Evolutionary conservation across 225 moss, liverwort and hornwort genomes (phyloP).

Genomic region (Rhytidiadelphus loreus): DNA sequence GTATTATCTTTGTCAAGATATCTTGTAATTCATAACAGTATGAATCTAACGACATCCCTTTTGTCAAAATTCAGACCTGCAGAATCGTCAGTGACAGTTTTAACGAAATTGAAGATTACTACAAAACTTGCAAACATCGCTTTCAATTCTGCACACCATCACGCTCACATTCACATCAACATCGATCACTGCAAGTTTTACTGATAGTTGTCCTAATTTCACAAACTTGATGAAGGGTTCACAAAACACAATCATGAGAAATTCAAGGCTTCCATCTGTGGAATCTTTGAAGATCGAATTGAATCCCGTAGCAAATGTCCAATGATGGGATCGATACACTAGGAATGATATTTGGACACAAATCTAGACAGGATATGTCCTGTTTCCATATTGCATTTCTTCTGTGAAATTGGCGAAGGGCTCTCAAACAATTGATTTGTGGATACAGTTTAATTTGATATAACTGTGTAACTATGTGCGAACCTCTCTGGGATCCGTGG

Average conservation of each 20-base stretch:
- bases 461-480: no score
- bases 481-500: no score
- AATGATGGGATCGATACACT: not conserved
- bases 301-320: not conserved
- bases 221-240: not conserved
- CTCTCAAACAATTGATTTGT: no score
- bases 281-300: not conserved
- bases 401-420: no score
- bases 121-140: not conserved
- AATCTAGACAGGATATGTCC: no score
- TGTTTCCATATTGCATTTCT: no score
- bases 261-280: not conserved
- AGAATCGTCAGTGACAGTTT: no score
- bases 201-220: not conserved
- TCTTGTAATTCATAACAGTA: not conserved
- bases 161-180: not conserved
- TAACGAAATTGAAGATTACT: no score
- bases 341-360: no score
- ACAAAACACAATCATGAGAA: not conserved
- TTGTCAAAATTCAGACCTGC: accelerated
- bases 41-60: not conserved
- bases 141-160: not conserved
- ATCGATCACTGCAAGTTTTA: not conserved
- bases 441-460: no score
- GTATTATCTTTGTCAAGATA: not conserved